These are phyloP conservation scores for Camelina sativa DNA, from an alignment of 345 rosid species.

Conservation along the genomic window DNA sequence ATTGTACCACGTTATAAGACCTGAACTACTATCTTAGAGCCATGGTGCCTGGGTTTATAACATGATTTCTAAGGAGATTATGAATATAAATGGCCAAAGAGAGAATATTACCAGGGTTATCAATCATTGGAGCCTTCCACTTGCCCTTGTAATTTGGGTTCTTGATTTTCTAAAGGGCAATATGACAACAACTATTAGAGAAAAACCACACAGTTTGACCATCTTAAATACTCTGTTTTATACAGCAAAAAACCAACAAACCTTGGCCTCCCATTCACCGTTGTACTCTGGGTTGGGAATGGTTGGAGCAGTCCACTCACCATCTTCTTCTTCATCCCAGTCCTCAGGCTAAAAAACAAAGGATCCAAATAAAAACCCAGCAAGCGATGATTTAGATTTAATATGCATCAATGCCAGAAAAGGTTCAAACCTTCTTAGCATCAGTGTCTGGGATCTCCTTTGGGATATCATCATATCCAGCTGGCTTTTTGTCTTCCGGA, in stretches of 20 bases:
- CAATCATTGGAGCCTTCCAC: constrained; percentile 98
- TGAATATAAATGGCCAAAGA: neutral
- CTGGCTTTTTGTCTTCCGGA: constrained; percentile 94
- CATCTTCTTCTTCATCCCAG: constrained; percentile 99
- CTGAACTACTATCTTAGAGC: too few species aligned
- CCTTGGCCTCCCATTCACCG: constrained; percentile 96
- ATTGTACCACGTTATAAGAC: too few species aligned
- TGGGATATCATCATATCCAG: constrained; percentile 96
- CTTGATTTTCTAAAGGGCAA: constrained; percentile 75
- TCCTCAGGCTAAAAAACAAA: constrained; percentile 74
- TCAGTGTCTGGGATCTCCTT: constrained; percentile 90
- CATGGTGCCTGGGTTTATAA: too few species aligned
- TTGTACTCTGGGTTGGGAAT: constrained; percentile 96
- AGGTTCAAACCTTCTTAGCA: constrained; percentile 72
- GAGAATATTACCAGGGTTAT: constrained; percentile 79
- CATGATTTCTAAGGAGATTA: neutral
- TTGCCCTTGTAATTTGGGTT: constrained; percentile 94
- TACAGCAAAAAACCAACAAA: constrained; percentile 41
- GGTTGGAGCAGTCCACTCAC: constrained; percentile 97
- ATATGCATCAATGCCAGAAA: neutral
- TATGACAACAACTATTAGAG: constrained; percentile 1
- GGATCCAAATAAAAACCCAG: neutral
- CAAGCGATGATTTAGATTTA: neutral
- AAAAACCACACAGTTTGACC: neutral
- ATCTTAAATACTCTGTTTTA: neutral